Percentiles rank a stretch among this genome's conserved stretches.
phyloP scores from a whole-genome alignment of 139 green algal genomes.

The Coelastrella sp. region DNA sequence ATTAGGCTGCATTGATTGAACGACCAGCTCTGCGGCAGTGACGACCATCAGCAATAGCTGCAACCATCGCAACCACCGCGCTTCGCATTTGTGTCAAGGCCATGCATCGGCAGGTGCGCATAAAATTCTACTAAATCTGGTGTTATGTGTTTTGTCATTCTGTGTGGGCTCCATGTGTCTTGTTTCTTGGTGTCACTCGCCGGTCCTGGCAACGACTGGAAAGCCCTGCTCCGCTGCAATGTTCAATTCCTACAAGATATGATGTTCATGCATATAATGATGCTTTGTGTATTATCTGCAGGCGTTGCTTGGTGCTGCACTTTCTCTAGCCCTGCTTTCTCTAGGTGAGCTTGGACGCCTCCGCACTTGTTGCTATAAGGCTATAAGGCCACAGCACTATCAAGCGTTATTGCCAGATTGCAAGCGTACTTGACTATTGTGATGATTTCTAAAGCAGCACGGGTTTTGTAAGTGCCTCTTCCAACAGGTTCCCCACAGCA shows the following conservation, averaged over 20 bases:
- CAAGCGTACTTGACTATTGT: too few species aligned
- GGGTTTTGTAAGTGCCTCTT: too few species aligned
- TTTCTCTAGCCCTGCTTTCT: not conserved
- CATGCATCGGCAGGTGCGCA: not conserved
- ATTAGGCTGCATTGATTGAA: too few species aligned
- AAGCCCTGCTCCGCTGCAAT: not conserved
- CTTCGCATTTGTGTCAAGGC: not conserved
- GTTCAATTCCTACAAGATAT: too few species aligned
- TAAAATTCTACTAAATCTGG: not conserved
- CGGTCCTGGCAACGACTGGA: not conserved
- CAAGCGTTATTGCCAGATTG: too few species aligned
- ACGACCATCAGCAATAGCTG: not conserved
- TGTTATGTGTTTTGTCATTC: too few species aligned
- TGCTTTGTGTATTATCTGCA: not conserved
- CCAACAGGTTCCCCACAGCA: too few species aligned
- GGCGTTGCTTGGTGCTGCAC: not conserved
- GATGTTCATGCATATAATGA: too few species aligned
- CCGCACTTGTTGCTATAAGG: too few species aligned
- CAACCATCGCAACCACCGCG: not conserved
- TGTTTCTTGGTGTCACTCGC: not conserved
- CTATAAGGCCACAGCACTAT: too few species aligned
- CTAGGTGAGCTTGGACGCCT: not conserved
- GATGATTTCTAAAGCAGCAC: too few species aligned
- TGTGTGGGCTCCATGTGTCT: too few species aligned
- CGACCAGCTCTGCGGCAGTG: not conserved